These are phyloP conservation scores for Phytopythium helicoides DNA, from an alignment of 352 stramenopile genomes.

Conservation along the genomic window DNA sequence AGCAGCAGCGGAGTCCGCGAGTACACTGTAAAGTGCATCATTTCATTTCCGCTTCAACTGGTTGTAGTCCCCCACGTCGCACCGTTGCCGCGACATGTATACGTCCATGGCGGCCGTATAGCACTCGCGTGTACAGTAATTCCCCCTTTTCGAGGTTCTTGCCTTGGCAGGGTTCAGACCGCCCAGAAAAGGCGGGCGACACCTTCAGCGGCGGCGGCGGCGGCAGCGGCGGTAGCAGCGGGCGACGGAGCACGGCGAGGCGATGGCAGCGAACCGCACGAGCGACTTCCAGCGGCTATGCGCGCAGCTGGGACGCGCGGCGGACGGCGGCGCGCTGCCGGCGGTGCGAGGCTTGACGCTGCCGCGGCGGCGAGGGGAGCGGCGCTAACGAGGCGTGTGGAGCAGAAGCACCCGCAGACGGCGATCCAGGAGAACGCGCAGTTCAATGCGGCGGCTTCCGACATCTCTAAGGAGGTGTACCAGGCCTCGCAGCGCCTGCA, in stretches of 20 bases:
- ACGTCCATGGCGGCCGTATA: too few relatives aligned
- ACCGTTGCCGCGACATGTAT: too few relatives aligned
- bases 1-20: too few relatives aligned
- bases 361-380: background rate
- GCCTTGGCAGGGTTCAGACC: too few relatives aligned
- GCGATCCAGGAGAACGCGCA: slow-evolving; percentile 70
- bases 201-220: background rate
- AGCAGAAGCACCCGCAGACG: slow-evolving; percentile 37
- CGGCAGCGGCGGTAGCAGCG: slow-evolving; percentile 3
- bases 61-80: too few relatives aligned
- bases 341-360: slow-evolving; percentile 17
- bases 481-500: slow-evolving; percentile 79
- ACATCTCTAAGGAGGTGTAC: slow-evolving; percentile 82
- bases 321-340: slow-evolving; percentile 16
- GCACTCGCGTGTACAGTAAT: too few relatives aligned
- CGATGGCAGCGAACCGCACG: slow-evolving; percentile 71
- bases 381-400: slow-evolving; percentile 8
- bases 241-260: slow-evolving; percentile 10
- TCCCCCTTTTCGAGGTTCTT: too few relatives aligned
- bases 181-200: too few relatives aligned
- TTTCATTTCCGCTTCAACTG: too few relatives aligned
- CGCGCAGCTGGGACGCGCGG: slow-evolving; percentile 39
- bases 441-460: slow-evolving; percentile 77
- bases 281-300: slow-evolving; percentile 66
- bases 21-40: too few relatives aligned